Percentiles rank a stretch among this genome's conserved stretches.
Evolutionary conservation across 1,284 basidiomycete genomes (phyloP).

Genomic region (Austroboletus niveus): DNA sequence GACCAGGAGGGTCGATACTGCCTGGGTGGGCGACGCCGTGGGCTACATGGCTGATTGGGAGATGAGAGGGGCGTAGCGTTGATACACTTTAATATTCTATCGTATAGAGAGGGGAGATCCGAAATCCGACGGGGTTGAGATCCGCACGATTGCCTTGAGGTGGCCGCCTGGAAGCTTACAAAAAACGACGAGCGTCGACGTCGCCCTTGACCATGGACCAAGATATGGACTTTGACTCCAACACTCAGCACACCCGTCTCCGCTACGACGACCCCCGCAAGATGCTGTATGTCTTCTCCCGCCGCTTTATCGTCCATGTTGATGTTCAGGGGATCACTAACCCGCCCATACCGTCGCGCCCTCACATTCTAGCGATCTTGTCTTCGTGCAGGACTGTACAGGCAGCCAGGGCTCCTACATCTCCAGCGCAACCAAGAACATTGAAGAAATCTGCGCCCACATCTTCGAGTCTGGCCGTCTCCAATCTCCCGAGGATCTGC

Average conservation of each 20-base stretch:
- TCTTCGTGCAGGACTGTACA: constrained; percentile 89
- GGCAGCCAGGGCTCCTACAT: constrained; percentile 85
- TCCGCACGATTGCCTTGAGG: constrained; percentile 39
- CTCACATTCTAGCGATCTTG: constrained; percentile 66
- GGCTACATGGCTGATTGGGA: constrained; percentile 59
- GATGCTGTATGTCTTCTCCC: constrained; percentile 74
- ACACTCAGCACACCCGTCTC: constrained; percentile 36
- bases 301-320: constrained; percentile 3
- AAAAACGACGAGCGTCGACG: constrained; percentile 10
- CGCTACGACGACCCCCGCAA: constrained; percentile 50
- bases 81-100: constrained; percentile 9
- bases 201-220: constrained; percentile 56
- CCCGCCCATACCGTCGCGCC: not conserved
- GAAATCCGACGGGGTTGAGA: constrained; percentile 33
- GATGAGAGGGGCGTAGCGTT: constrained; percentile 34
- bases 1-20: constrained; percentile 54
- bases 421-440: constrained; percentile 93
- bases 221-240: constrained; percentile 67
- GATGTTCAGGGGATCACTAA: constrained; percentile 11
- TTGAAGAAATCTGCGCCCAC: constrained; percentile 94
- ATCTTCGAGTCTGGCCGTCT: constrained; percentile 95
- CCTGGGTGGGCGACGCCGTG: constrained; percentile 55
- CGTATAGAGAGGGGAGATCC: constrained; percentile 28
- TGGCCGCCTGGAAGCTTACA: constrained; percentile 28
- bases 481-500: constrained; percentile 81